Percentiles rank a stretch among this genome's conserved stretches.
phyloP scores from a whole-genome alignment of 352 stramenopile species.

The Phytophthora fragariae region DNA sequence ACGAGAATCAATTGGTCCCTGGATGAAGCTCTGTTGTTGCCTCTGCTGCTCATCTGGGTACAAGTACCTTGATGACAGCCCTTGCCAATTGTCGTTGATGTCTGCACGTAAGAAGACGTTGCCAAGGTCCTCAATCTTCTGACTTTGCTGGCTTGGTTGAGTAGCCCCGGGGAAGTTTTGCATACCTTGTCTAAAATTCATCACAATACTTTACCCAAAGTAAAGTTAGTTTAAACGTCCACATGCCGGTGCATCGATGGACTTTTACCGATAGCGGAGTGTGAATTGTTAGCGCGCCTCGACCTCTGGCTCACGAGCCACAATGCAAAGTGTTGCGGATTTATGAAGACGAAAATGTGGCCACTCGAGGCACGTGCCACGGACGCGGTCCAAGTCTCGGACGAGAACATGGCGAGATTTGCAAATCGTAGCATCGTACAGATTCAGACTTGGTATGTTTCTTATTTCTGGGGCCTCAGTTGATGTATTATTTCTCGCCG shows the following conservation, averaged over 20 bases:
- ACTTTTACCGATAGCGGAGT: neutral
- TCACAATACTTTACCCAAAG: neutral
- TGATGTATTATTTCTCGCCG: slow-evolving; percentile 3
- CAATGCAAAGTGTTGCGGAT: slow-evolving; percentile 9
- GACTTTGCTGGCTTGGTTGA: neutral
- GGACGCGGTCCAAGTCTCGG: slow-evolving; percentile 20
- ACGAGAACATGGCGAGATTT: slow-evolving; percentile 23
- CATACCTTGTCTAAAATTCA: neutral
- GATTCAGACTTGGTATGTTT: slow-evolving; percentile 2
- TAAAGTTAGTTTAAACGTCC: slow-evolving; percentile 4
- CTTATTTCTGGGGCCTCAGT: slow-evolving; percentile 1
- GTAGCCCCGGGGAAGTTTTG: neutral
- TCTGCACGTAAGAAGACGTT: neutral
- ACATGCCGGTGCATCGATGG: neutral
- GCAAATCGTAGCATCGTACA: slow-evolving; percentile 25
- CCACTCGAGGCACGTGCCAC: slow-evolving; percentile 27
- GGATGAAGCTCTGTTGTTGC: neutral
- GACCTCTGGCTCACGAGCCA: slow-evolving; percentile 8
- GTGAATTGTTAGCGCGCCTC: neutral
- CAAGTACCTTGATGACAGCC: neutral
- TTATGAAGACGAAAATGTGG: slow-evolving; percentile 12
- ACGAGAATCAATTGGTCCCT: neutral
- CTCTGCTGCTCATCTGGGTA: neutral
- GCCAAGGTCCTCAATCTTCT: neutral
- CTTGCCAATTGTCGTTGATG: neutral